Base-by-base conservation (phyloP, 192 early-diverging fungal genomes). In the Rhizophagus prolifer region DNA sequence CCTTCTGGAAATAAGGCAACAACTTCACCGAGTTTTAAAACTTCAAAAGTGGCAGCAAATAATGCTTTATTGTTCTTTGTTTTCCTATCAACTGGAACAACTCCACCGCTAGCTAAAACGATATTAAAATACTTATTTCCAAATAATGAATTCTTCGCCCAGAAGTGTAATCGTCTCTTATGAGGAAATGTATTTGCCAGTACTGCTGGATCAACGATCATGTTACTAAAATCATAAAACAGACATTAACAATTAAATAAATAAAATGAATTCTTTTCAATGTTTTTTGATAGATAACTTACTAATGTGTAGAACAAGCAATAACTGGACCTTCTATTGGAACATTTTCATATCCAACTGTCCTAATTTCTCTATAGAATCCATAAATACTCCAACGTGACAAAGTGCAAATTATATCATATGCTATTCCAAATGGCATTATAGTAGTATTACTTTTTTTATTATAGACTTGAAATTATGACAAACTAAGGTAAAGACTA, bases 1-100 rank as follows among this genome's bases (percentile, higher is more conserved):
- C 86, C 86, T 69, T 88, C 86, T 26, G 86, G 86, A 69, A 88
- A 88, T 2, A 86, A 81, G 4, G 81, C 83, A 5, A 88, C 82
- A 4, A 84, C 68, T 64, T 86, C 86, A 46, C 85, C 85, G 14
- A 80, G 21, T 10, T 74, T 78, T 12, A 88, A 75, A 7, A 79
- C 81, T 30, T 88, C 82, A 70, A 83, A 80, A 9, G 86, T 88
- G 0, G 79, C 25, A 13, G 79, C 44, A 75, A 85, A 88, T 25
- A 88, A 47, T 8, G 72, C 58, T 8, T 84, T 31, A 78, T 88
- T 88, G 58, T 86, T 83, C 63, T 85, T 85, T 28, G 81, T 83
- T 12, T 76, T 82, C 26, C 86, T 80, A 36, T 88, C 86, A 8
- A 88, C 86, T 12, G 86, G 86, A 14, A 88, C 78, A 0, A 83